A percentile compares a stretch with the other conserved stretches of the same genome.
These are phyloP conservation scores for Pichia terricola DNA, from an alignment of 1,139 yeast species.

Conservation along the genomic window DNA sequence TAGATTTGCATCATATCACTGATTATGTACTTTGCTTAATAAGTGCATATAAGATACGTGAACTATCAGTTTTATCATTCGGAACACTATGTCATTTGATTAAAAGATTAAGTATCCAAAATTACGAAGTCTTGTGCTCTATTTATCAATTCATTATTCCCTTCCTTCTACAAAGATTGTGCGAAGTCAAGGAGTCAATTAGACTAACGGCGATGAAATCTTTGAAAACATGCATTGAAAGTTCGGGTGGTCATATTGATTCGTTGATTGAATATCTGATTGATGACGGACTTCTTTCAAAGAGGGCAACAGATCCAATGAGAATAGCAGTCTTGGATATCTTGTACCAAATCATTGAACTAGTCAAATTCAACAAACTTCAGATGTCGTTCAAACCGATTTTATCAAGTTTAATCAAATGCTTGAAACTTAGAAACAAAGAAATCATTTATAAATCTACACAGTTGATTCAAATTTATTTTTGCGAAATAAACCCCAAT, in stretches of 20 bases:
- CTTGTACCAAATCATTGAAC: constrained; percentile 28
- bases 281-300: constrained; percentile 32
- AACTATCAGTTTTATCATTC: constrained; percentile 37
- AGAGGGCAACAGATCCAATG: constrained; percentile 18
- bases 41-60: constrained; percentile 32
- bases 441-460: constrained; percentile 28
- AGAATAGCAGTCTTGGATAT: constrained; percentile 36
- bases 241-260: constrained; percentile 33
- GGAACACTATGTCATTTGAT: constrained; percentile 67
- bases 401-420: constrained; percentile 31
- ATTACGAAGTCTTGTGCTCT: constrained; percentile 41
- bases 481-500: constrained; percentile 27
- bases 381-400: constrained; percentile 30
- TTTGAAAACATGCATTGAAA: constrained; percentile 58
- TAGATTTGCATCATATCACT: constrained; percentile 44
- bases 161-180: constrained; percentile 42
- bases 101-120: constrained; percentile 70
- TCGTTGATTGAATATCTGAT: constrained; percentile 39
- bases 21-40: constrained; percentile 50
- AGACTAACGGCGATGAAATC: constrained; percentile 46
- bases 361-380: constrained; percentile 28
- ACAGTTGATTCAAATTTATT: constrained; percentile 32
- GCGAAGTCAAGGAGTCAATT: constrained; percentile 37
- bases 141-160: constrained; percentile 49
- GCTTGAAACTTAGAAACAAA: constrained; percentile 28